These are phyloP conservation scores for Xylariales sp. DNA, from an alignment of 2,329 filamentous ascomycete species.

Conservation along the genomic window DNA sequence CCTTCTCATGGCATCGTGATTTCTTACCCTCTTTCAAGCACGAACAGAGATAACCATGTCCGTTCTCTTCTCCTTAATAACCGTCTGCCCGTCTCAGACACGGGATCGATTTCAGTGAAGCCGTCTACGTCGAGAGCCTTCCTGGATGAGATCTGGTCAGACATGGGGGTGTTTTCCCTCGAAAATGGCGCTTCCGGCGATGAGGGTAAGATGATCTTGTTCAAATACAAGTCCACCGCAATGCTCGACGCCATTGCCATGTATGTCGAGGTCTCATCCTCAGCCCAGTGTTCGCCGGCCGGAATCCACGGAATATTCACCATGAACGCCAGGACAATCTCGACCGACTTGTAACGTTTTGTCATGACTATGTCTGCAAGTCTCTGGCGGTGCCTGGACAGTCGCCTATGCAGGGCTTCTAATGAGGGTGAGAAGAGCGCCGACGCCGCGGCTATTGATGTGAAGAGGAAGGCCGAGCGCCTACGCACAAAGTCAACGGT, in stretches of 20 bases:
- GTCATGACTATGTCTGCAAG: slow-evolving; percentile 72
- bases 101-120: slow-evolving; percentile 70
- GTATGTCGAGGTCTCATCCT: slow-evolving; percentile 79
- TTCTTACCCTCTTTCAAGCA: slow-evolving; percentile 73
- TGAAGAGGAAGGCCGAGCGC: slow-evolving; percentile 77
- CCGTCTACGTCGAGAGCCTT: slow-evolving; percentile 75
- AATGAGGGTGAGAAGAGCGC: slow-evolving; percentile 74
- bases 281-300: slow-evolving; percentile 73
- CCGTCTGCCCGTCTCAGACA: slow-evolving; percentile 69
- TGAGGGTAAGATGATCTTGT: slow-evolving; percentile 72
- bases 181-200: slow-evolving; percentile 59
- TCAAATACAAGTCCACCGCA: slow-evolving; percentile 74
- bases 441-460: slow-evolving; percentile 75
- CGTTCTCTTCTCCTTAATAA: slow-evolving; percentile 74
- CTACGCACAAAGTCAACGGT: slow-evolving; percentile 73
- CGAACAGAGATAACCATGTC: slow-evolving; percentile 78
- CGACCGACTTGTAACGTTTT: slow-evolving; percentile 73
- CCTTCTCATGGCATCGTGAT: neutral
- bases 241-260: slow-evolving; percentile 77
- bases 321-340: slow-evolving; percentile 81
- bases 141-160: slow-evolving; percentile 75
- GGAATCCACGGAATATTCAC: slow-evolving; percentile 82
- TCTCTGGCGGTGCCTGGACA: slow-evolving; percentile 72
- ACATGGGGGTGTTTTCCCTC: slow-evolving; percentile 64
- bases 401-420: slow-evolving; percentile 71